These are phyloP conservation scores for Stachybotrys echinatus DNA, from an alignment of 2,329 filamentous ascomycete species.

Conservation along the genomic window DNA sequence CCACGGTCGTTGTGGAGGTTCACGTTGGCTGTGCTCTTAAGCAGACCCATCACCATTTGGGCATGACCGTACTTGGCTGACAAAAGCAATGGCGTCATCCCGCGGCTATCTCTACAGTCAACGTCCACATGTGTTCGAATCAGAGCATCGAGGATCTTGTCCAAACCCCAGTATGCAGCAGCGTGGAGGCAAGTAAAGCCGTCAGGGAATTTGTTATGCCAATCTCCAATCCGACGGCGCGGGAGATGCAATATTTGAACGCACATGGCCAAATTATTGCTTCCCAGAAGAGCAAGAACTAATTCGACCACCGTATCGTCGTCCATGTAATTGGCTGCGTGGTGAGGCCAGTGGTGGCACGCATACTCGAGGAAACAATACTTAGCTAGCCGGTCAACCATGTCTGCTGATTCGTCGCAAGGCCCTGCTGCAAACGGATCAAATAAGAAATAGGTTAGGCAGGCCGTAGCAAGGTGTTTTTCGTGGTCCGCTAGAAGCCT, in stretches of 20 bases:
- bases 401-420: conserved; percentile 1
- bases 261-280: conserved; percentile 3
- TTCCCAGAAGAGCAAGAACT: neutral
- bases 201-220: conserved; percentile 5
- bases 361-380: conserved; percentile 7
- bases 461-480: conserved; percentile 3
- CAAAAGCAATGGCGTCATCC: conserved; percentile 4
- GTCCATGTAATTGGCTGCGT: conserved; percentile 1
- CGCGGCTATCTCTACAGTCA: conserved; percentile 5
- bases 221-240: conserved; percentile 3
- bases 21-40: conserved; percentile 1
- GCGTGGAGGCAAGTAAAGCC: conserved; percentile 8
- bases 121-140: neutral
- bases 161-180: conserved; percentile 8
- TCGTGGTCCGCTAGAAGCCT: conserved; percentile 3
- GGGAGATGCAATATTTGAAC: conserved; percentile 5
- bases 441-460: conserved; percentile 7
- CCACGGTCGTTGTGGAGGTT: conserved; percentile 3
- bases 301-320: neutral
- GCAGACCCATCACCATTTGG: neutral
- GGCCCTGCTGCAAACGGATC: conserved; percentile 4
- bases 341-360: conserved; percentile 5
- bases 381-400: conserved; percentile 4
- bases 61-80: conserved; percentile 1
- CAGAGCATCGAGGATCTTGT: conserved; percentile 1